A percentile compares a stretch with the other conserved stretches of the same genome.
Evolutionary conservation across 169 alveolate species (phyloP).

Genomic region (Amoebophrya sp.): DNA sequence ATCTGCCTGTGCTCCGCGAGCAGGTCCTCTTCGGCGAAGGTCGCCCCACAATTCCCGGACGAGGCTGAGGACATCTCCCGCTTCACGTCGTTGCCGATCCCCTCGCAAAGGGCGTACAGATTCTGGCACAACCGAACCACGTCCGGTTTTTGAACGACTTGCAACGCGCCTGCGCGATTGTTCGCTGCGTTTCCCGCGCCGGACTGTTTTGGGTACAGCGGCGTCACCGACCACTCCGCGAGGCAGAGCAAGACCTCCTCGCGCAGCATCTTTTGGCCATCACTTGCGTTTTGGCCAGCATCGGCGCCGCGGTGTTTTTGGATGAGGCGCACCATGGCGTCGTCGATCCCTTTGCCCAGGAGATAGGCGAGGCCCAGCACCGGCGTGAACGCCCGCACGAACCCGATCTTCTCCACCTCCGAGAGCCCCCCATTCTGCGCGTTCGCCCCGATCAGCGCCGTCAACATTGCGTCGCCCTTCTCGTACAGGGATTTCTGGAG

Average conservation of each 20-base stretch:
- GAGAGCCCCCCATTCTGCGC: too few relatives aligned
- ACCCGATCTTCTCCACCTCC: not conserved
- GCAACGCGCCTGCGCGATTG: too few relatives aligned
- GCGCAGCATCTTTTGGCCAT: not conserved
- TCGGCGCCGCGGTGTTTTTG: not conserved
- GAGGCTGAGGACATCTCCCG: not conserved
- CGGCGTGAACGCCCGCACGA: not conserved
- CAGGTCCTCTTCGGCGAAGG: not conserved
- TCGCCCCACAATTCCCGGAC: not conserved
- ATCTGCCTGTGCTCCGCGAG: not conserved
- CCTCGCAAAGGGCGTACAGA: not conserved
- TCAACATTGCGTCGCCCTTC: not conserved
- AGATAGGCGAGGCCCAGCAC: not conserved
- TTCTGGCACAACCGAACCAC: not conserved
- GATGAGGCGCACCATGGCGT: not conserved
- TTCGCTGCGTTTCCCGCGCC: too few relatives aligned
- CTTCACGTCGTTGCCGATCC: not conserved
- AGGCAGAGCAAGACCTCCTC: not conserved
- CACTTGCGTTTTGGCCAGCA: too few relatives aligned
- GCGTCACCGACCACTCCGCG: not conserved
- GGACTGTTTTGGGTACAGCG: not conserved
- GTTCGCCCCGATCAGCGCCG: not conserved
- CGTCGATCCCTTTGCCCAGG: not conserved
- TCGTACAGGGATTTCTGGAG: not conserved
- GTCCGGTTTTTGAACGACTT: not conserved